phyloP scores from a whole-genome alignment of 305 asterid genomes.

The Stenogyne calaminthoides region DNA sequence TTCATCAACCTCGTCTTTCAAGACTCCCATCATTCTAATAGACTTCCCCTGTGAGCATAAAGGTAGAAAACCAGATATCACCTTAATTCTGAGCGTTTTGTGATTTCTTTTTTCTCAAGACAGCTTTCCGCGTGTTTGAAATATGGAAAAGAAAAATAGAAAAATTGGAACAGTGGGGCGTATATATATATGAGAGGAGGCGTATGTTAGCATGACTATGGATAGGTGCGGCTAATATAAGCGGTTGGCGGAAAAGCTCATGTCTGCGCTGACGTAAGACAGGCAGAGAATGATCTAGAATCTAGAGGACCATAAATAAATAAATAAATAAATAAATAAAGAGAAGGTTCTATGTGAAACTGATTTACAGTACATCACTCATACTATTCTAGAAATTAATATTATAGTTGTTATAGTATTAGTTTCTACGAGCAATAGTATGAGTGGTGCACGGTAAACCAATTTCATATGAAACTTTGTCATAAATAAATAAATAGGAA shows the following conservation, averaged over 20 bases:
- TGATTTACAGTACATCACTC: too few relatives aligned
- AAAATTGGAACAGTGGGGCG: neutral
- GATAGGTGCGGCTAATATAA: conserved; percentile 21
- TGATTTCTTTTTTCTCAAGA: conserved; percentile 40
- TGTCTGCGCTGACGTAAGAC: conserved; percentile 30
- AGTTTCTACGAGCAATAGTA: too few relatives aligned
- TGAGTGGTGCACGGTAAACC: too few relatives aligned
- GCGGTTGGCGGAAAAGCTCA: conserved; percentile 22
- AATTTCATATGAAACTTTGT: too few relatives aligned
- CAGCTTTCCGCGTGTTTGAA: conserved; percentile 18
- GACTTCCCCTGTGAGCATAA: conserved; percentile 67
- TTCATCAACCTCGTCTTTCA: conserved; percentile 76
- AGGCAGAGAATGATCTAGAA: conserved; percentile 17
- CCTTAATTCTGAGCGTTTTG: conserved; percentile 28
- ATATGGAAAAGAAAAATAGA: neutral
- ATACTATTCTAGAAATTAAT: too few relatives aligned
- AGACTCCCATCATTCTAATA: conserved; percentile 92
- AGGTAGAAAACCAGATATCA: conserved; percentile 18
- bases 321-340: too few relatives aligned
- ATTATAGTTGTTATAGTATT: too few relatives aligned
- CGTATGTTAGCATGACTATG: conserved; percentile 25
- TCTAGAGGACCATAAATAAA: neutral
- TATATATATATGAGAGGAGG: conserved; percentile 20
- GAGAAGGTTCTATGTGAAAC: too few relatives aligned
- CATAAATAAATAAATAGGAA: too few relatives aligned